Base-by-base conservation (phyloP, 345 rosid species). In the Punica granatum region DNA sequence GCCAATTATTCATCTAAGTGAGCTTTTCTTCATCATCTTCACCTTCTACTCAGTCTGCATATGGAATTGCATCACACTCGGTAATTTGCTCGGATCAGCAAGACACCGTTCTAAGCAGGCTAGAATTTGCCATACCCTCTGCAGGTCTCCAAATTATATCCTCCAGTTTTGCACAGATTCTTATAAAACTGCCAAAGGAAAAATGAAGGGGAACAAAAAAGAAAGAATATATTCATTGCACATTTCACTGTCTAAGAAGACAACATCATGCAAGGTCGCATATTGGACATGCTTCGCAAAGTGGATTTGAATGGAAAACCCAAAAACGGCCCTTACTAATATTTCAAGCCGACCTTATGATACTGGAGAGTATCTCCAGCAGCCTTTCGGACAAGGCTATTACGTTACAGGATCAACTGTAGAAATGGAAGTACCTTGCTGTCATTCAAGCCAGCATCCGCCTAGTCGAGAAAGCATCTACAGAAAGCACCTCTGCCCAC, bases 291-390 rank as follows among this genome's bases (percentile, higher is more conserved):
- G 34, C 11, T n/a, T n/a, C n/a, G n/a, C n/a, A n/a, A n/a, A n/a
- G n/a, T n/a, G n/a, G n/a, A n/a, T n/a, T n/a, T n/a, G n/a, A n/a
- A n/a, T n/a, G n/a, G n/a, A n/a, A n/a, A n/a, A n/a, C n/a, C n/a
- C n/a, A 37, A 11, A 37, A 37, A 37, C 41, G 41, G 5, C 6
- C 11, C 5, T 37, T 37, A 5, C 41, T 37, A 37, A 37, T 11
- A 37, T 11, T 16, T 4, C 63, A 65, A 14, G 60, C 77, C 59
- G 34, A 93, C 98, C 97, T 89, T 89, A 79, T 86, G 95, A 78
- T 90, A 94, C 76, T 89, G 92, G 65, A 86, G 89, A 67, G 95
- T 85, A 69, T 93, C 96, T 60, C 97, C 97, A 41, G 96, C 82
- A 54, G 96, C 96, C 73, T 94, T 94, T 64, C 95, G 80, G 37